Evolutionary conservation across 176 grass and related monocot genomes (phyloP).

Genomic region (Lolium rigidum): DNA sequence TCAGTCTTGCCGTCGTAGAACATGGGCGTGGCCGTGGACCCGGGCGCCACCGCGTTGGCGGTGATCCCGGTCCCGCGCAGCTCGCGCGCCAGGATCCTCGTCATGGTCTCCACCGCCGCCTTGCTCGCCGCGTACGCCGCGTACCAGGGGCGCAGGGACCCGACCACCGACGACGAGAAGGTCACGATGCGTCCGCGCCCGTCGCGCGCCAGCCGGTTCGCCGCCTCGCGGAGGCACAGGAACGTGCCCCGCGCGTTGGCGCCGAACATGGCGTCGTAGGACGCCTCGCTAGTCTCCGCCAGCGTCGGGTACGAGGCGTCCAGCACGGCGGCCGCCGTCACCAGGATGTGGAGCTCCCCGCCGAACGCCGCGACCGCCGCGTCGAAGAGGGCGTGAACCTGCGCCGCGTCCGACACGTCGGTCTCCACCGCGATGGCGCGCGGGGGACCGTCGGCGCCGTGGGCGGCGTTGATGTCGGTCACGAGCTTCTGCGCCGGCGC

Average conservation of each 20-base stretch:
- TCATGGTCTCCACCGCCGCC: constrained; percentile 60
- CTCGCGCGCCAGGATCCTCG: constrained; percentile 60
- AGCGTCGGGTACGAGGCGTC: constrained; percentile 54
- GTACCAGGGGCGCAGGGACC: constrained; percentile 51
- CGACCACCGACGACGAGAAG: constrained; percentile 60
- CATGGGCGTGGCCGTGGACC: constrained; percentile 64
- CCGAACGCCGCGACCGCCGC: constrained; percentile 53
- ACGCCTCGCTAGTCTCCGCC: constrained; percentile 48
- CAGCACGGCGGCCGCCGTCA: constrained; percentile 54
- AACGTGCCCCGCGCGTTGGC: constrained; percentile 64
- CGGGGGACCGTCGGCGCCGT: background rate
- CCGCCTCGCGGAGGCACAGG: constrained; percentile 73
- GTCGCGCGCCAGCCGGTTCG: constrained; percentile 44
- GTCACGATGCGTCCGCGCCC: constrained; percentile 61
- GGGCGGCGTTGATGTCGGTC: constrained; percentile 33
- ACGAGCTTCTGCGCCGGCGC: constrained; percentile 35
- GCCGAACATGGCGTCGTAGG: constrained; percentile 52
- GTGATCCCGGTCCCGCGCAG: constrained; percentile 60
- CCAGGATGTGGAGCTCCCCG: constrained; percentile 66
- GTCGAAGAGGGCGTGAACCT: constrained; percentile 65
- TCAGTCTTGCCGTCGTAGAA: constrained; percentile 64
- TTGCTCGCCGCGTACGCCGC: constrained; percentile 57
- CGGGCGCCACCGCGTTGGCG: constrained; percentile 58
- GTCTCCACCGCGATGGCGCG: constrained; percentile 42
- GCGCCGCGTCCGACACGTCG: constrained; percentile 50